Percentiles rank a stretch among this genome's conserved stretches.
Evolutionary conservation across 129 eudicot genomes (phyloP).

Genomic region (Scalesia atractyloides): DNA sequence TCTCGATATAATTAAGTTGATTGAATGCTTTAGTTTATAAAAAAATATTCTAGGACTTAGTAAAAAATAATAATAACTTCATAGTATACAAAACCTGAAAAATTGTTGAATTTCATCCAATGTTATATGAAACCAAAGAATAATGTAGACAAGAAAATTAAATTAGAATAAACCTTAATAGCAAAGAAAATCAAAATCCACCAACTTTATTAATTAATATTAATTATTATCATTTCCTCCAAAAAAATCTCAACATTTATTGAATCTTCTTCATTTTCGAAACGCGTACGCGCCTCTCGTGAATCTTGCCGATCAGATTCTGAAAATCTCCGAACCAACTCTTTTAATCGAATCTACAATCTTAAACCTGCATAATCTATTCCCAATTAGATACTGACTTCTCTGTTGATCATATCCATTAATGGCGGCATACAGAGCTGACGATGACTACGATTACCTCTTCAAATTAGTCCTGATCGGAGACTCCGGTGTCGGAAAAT

Average conservation of each 20-base stretch:
- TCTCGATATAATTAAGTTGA: too few species aligned
- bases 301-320: slow-evolving; percentile 32
- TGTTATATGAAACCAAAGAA: neutral
- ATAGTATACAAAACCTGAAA: too few species aligned
- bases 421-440: slow-evolving; percentile 79
- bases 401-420: slow-evolving; percentile 9
- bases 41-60: too few species aligned
- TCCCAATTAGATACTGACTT: neutral
- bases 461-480: slow-evolving; percentile 79
- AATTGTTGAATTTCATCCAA: too few species aligned
- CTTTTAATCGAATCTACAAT: neutral
- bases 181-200: too few species aligned
- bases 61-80: too few species aligned
- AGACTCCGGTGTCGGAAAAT: slow-evolving; percentile 79
- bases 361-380: neutral
- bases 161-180: too few species aligned
- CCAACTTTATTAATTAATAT: too few species aligned
- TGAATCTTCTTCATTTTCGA: slow-evolving; percentile 36
- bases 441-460: slow-evolving; percentile 81
- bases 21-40: too few species aligned
- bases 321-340: slow-evolving; percentile 20
- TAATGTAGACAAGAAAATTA: too few species aligned
- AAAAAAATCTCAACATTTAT: neutral
- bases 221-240: neutral
- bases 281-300: slow-evolving; percentile 42